These are phyloP conservation scores for Conticribra guillardii DNA, from an alignment of 108 stramenopile species.

Conservation along the genomic window DNA sequence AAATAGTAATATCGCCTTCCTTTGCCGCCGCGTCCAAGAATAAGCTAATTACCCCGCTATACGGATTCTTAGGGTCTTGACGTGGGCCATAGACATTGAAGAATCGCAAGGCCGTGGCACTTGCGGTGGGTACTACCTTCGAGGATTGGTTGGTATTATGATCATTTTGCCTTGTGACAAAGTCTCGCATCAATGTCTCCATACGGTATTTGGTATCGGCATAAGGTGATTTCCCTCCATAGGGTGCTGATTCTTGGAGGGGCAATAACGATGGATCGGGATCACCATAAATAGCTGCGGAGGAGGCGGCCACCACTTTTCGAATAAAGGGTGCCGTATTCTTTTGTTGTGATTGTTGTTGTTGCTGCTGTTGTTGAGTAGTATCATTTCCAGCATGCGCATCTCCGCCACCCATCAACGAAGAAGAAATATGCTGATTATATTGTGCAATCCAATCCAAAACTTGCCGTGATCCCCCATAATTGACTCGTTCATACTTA, in stretches of 20 bases:
- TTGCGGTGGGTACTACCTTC: conserved; percentile 48
- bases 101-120: conserved; percentile 79
- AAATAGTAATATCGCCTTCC: conserved; percentile 87
- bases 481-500: conserved; percentile 48
- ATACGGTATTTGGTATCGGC: conserved; percentile 87
- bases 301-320: conserved; percentile 46
- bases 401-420: too few species aligned
- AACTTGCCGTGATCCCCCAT: conserved; percentile 54
- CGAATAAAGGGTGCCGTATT: conserved; percentile 13
- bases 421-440: conserved; percentile 18
- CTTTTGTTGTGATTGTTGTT: not conserved
- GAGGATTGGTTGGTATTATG: conserved; percentile 8
- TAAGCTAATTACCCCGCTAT: conserved; percentile 43
- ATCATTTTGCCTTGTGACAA: conserved; percentile 33
- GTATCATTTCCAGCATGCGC: too few species aligned
- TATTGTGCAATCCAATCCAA: conserved; percentile 45
- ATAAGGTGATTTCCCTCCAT: conserved; percentile 80
- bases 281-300: conserved; percentile 53
- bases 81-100: conserved; percentile 89
- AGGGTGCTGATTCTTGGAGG: conserved; percentile 53
- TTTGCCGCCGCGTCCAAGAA: conserved; percentile 80
- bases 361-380: not conserved
- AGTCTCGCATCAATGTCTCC: conserved; percentile 80
- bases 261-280: conserved; percentile 43
- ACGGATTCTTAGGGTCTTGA: conserved; percentile 76